Evolutionary conservation across 306 rosid genomes (phyloP), one percentile per base, ranked within the genome.

Genomic region (Urtica urens): DNA sequence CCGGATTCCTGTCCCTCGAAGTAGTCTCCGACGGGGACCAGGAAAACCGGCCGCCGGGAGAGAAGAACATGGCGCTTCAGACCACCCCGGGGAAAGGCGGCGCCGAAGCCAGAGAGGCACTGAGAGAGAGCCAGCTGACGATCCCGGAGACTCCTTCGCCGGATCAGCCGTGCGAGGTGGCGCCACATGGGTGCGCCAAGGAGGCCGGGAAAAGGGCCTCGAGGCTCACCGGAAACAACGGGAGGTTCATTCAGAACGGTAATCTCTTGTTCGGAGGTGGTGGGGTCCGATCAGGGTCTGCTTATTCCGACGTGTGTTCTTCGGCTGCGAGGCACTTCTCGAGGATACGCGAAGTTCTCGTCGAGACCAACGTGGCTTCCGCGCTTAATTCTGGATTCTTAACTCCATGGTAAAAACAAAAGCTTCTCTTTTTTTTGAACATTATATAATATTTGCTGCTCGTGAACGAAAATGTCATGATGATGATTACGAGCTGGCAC

Each of bases 341-440:
- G 3, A 81, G 83, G 51, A 83, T 83, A 45, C 86, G 88, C 24
- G 96, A 81, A 78, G 94, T 80, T 51, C 96, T 87, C 39, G 87
- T 87, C 23, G 94, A 87, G 65, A 74, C 78, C 76, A 88, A 79
- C 26, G 93, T 80, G 52, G 60, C 94, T 53, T 83, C 96, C 33
- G 68, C 96, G 24, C 56, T 87, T 66, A 87, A 83, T 75, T 83
- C 96, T 55, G 96, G 96, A 46, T 87, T 87, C 59, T 75, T 87
- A 51, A 80, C 83, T 22, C 96, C 96, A 27, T 83, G 94, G 96
- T 83, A 72, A n/a, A n/a, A n/a, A n/a, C n/a, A n/a, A n/a, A n/a
- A 69, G 81, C 51, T 69, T 65, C 37, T 33, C 31, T 67, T 10
- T 53, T 41, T 38, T 52, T 6, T 19, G 13, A 12, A 40, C 34